Evolutionary conservation across 2,329 filamentous ascomycete genomes (phyloP).

Genomic region (Massarina eburnea): DNA sequence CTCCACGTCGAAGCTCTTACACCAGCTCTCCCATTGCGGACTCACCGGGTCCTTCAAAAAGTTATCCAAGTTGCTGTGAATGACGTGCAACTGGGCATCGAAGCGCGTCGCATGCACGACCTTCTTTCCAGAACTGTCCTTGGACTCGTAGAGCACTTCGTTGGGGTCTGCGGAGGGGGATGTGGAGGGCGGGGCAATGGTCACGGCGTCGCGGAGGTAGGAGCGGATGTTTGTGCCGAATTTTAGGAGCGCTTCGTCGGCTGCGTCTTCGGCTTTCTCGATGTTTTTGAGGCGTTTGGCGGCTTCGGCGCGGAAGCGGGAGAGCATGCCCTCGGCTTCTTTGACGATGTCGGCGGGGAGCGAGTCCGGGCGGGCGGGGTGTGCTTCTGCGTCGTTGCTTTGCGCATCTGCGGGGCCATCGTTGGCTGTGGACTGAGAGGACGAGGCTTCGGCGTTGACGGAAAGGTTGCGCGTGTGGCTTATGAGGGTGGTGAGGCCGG

Average conservation of each 20-base stretch:
- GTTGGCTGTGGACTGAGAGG: constrained; percentile 10
- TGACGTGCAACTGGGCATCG: constrained; percentile 93
- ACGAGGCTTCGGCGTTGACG: constrained; percentile 44
- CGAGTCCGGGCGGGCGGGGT: constrained; percentile 47
- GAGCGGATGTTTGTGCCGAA: constrained; percentile 88
- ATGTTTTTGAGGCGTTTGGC: constrained; percentile 84
- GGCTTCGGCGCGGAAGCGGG: constrained; percentile 74
- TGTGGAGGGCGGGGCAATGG: constrained; percentile 71
- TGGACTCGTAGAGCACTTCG: constrained; percentile 86
- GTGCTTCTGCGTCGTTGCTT: constrained; percentile 26
- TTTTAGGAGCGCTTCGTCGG: constrained; percentile 89
- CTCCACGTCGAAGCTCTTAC: constrained; percentile 74
- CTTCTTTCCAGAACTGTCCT: constrained; percentile 83
- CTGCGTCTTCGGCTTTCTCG: constrained; percentile 89
- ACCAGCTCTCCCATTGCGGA: constrained; percentile 74
- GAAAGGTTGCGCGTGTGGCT: constrained; percentile 74
- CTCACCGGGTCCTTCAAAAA: constrained; percentile 81
- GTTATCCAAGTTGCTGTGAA: constrained; percentile 78
- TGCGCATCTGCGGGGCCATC: constrained; percentile 17
- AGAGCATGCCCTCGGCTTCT: constrained; percentile 68
- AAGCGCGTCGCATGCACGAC: constrained; percentile 94
- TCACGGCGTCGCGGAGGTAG: constrained; percentile 88
- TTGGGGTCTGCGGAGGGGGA: constrained; percentile 45
- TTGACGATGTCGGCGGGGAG: constrained; percentile 54
- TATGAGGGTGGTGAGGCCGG: constrained; percentile 74